Base-by-base conservation (phyloP, 2,329 filamentous ascomycete genomes). In the Ceratocystiopsis minuta region DNA sequence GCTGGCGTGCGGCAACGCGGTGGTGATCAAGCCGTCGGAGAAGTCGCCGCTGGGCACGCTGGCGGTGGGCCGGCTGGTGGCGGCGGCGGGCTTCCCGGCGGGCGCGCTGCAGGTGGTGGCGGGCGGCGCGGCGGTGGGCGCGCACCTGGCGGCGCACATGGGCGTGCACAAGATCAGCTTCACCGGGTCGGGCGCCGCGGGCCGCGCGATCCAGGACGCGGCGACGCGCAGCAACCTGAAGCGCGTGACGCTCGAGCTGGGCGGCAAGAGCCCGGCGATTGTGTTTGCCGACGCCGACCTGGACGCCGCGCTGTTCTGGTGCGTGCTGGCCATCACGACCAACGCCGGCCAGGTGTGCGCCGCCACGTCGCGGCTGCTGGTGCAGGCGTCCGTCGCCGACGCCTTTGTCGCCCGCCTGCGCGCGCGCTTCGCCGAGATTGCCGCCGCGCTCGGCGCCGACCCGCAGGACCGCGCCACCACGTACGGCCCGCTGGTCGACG, bases 271-370 rank as follows among this genome's bases (percentile, higher is more conserved):
- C 31, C 73, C 76, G 0, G 63, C 74, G 42, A 59, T 80, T 37
- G 62, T 80, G 42, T 66, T 79, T 4, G 70, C 72, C 2, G 75
- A 79, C 49, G 72, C 70, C 5, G 67, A 76, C 41, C 51, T 80
- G 28, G 70, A 77, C 24, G 65, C 64, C 48, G 76, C 75, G 15
- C 74, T 46, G 6, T 46, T 34, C 18, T 54, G 51, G 50, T 36
- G 52, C 20, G 52, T 51, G 13, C 55, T 56, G 43, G 51, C 58
- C 6, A 55, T 83, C 65, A 77, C 79, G 61, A 73, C 72, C 43
- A 82, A 83, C 50, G 75, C 75, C 0, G 79, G 79, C 13, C 79
- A 84, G 55, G 75, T 83, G 35, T 84, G 79, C 62, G 80, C 78
- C 28, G 81, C 82, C 49, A 76, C 77, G 5, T 80, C 76, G 0